Conservation (phyloP, 148 eudicot species). For the Vaccinium myrtillus region DNA sequence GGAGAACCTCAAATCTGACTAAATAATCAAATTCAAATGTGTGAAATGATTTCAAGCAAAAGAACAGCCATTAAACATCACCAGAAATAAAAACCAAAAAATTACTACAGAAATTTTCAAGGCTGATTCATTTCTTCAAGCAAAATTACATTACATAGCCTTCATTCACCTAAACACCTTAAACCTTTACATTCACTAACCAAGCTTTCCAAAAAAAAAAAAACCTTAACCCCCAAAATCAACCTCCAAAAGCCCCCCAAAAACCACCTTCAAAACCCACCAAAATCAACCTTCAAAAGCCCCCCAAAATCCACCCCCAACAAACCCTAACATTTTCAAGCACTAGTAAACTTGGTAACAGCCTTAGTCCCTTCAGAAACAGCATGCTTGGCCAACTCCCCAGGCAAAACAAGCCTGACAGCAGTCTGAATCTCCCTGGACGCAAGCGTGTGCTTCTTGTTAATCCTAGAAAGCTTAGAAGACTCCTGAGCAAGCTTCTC, state of each 20-base stretch:
- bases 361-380: constrained; percentile 60
- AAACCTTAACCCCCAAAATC: too few species aligned
- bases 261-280: not conserved
- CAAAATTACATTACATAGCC: not conserved
- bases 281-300: not conserved
- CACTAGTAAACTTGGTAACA: constrained; percentile 47
- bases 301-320: not conserved
- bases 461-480: constrained; percentile 37
- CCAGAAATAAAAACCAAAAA: not conserved
- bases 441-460: constrained; percentile 48
- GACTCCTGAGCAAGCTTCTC: constrained; percentile 58
- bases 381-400: constrained; percentile 52
- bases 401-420: constrained; percentile 46
- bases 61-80: not conserved
- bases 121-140: not conserved
- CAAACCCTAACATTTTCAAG: not conserved
- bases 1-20: too few species aligned
- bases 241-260: too few species aligned
- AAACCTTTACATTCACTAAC: too few species aligned
- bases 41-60: not conserved
- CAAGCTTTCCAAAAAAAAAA: too few species aligned
- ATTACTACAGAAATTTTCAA: not conserved
- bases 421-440: constrained; percentile 53
- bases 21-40: too few species aligned
- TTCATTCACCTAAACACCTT: not conserved